Evolutionary conservation across 306 rosid species (phyloP), one percentile per base, ranked within the genome.

Genomic region (Cicer yamashitae): DNA sequence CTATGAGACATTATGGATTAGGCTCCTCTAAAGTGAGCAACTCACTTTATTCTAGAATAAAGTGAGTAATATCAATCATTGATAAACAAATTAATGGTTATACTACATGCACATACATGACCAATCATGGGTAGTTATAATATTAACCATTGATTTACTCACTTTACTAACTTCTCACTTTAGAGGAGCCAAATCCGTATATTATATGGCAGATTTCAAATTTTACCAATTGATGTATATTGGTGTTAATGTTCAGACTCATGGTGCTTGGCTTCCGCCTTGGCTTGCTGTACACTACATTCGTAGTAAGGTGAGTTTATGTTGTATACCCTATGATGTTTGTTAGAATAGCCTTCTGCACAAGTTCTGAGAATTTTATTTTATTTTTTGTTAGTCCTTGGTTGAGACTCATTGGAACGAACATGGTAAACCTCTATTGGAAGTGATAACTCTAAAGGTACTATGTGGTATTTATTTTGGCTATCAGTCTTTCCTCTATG

Each of bases 181-280:
- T 30, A 30, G 37, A 30, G 37, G 37, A 30, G 37, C 37, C 37
- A 30, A 30, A 30, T 30, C 37, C 6, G 37, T 30, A 30, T 30
- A 30, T 30, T 30, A 30, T 30, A 30, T 30, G 37, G 37, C 37
- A 30, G 37, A 30, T 73, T 61, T 60, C 45, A n/a, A 60, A n/a
- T 60, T 60, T 34, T 60, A 60, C n/a, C 37, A 45, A 71, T 71
- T 84, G 81, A 81, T 59, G 81, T 79, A 74, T 56, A 53, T 45
- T 83, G 40, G 45, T 48, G 51, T 84, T 54, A 69, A 48, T 76
- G 75, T 79, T 79, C 88, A 94, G 99, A 88, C 75, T 76, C 97
- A 90, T 79, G 84, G 85, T 70, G 89, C 96, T 51, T 94, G 99
- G 98, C 84, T 94, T 83, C 99, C 99, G 54, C 90, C 89, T 74